Percentiles rank a stretch among this genome's conserved stretches.
These are phyloP conservation scores for Aspergillus homomorphus DNA, from an alignment of 495 filamentous ascomycete species.

Conservation along the genomic window DNA sequence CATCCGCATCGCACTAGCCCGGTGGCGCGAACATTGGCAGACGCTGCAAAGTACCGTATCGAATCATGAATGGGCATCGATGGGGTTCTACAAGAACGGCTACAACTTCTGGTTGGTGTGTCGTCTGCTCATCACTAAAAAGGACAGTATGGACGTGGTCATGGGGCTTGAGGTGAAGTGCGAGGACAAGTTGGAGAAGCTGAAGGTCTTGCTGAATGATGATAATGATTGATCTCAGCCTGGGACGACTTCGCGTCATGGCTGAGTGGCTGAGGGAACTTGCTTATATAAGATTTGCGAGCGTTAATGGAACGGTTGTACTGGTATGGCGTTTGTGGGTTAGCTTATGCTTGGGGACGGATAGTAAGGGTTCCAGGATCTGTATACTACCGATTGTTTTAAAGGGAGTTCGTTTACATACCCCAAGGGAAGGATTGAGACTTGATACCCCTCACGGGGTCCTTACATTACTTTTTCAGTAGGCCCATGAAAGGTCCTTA, in stretches of 20 bases:
- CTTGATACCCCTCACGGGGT: no score
- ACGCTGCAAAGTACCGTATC: conserved; percentile 31
- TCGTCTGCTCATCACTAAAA: conserved; percentile 45
- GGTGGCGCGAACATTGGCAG: conserved; percentile 42
- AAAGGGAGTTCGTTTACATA: no score
- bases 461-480: no score
- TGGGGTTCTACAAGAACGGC: conserved; percentile 47
- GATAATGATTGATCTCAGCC: conserved; percentile 27
- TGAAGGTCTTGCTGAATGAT: conserved; percentile 43
- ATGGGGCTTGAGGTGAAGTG: conserved; percentile 50
- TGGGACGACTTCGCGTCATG: not conserved
- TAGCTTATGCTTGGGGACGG: not conserved
- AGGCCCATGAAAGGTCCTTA: no score
- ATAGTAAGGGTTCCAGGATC: no score
- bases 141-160: conserved; percentile 44
- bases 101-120: conserved; percentile 50
- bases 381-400: no score
- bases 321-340: not conserved
- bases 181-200: conserved; percentile 45
- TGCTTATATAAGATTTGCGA: not conserved
- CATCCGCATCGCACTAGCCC: conserved; percentile 35
- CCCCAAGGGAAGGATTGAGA: no score
- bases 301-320: not conserved
- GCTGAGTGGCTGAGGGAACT: not conserved
- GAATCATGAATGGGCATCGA: conserved; percentile 38